phyloP scores from a whole-genome alignment of 1,284 basidiomycete genomes.

The Ustilago nuda region DNA sequence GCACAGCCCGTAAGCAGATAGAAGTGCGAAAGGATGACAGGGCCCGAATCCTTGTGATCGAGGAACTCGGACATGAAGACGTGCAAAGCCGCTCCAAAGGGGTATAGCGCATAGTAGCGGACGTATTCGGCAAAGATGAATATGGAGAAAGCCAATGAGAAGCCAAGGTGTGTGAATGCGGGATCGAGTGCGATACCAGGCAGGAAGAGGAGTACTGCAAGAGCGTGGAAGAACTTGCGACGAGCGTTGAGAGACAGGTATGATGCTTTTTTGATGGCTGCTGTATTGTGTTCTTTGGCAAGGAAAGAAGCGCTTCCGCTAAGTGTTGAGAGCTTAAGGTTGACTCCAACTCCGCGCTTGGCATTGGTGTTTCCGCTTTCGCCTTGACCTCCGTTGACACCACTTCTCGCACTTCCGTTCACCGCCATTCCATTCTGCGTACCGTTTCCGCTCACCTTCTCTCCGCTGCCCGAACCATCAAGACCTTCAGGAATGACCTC shows the following conservation, averaged over 20 bases:
- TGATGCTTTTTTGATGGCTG: constrained; percentile 53
- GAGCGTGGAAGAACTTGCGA: constrained; percentile 95
- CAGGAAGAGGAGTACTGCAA: constrained; percentile 94
- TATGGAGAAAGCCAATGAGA: constrained; percentile 75
- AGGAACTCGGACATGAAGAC: constrained; percentile 94
- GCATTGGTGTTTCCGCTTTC: constrained; percentile 10
- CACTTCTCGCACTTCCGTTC: constrained; percentile 6
- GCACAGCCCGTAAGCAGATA: constrained; percentile 96
- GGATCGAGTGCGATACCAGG: constrained; percentile 93
- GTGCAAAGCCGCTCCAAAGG: constrained; percentile 91
- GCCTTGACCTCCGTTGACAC: constrained; percentile 6
- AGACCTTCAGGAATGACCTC: constrained; percentile 21
- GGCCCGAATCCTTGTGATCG: constrained; percentile 93
- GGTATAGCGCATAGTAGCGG: constrained; percentile 96
- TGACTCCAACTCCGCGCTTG: constrained; percentile 32
- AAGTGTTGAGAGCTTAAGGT: constrained; percentile 34
- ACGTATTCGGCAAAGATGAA: constrained; percentile 68
- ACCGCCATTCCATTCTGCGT: background rate
- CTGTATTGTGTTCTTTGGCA: constrained; percentile 45
- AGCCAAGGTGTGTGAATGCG: constrained; percentile 92
- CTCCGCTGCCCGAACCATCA: constrained; percentile 3
- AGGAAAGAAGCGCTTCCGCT: constrained; percentile 40
- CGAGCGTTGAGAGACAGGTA: constrained; percentile 86
- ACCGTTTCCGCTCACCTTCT: constrained; percentile 6
- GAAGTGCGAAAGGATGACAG: constrained; percentile 96